Percentiles rank a stretch among this genome's conserved stretches.
phyloP scores from a whole-genome alignment of 805 yeast genomes.

The Wickerhamomyces alni region DNA sequence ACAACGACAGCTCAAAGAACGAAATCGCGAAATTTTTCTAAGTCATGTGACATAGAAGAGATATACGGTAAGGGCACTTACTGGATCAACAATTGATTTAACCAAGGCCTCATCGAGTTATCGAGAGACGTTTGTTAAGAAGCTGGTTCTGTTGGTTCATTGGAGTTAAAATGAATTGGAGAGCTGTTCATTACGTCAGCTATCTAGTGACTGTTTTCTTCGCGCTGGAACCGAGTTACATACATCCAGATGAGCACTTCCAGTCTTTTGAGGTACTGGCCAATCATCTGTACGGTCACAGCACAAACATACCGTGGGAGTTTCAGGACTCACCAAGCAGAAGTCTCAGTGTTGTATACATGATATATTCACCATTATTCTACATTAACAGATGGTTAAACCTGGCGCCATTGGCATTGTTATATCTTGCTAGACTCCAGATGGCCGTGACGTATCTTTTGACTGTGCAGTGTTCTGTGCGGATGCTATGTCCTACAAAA shows the following conservation, averaged over 20 bases:
- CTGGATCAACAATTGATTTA: too few species aligned
- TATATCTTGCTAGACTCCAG: slow-evolving; percentile 49
- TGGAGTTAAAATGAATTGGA: slow-evolving; percentile 11
- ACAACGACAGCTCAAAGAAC: not conserved
- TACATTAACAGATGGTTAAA: slow-evolving; percentile 28
- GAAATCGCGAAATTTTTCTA: not conserved
- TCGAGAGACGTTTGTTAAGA: not conserved
- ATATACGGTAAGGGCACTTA: too few species aligned
- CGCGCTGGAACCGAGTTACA: slow-evolving; percentile 69
- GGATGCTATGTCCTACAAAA: slow-evolving; percentile 41
- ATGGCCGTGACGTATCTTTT: slow-evolving; percentile 32
- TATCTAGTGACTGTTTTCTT: slow-evolving; percentile 36
- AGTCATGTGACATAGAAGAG: too few species aligned
- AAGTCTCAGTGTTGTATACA: slow-evolving; percentile 61
- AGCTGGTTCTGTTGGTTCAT: not conserved
- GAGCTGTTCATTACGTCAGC: slow-evolving; percentile 17
- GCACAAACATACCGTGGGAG: slow-evolving; percentile 73
- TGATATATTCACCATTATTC: slow-evolving; percentile 65
- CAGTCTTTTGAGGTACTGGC: slow-evolving; percentile 80
- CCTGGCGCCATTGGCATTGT: slow-evolving; percentile 41
- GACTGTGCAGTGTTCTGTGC: slow-evolving; percentile 31
- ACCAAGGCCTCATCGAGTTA: too few species aligned
- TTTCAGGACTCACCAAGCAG: slow-evolving; percentile 59
- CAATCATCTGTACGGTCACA: slow-evolving; percentile 35
- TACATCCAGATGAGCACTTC: slow-evolving; percentile 97